phyloP scores from a whole-genome alignment of 352 stramenopile species.

The Phytophthora hybrid region DNA sequence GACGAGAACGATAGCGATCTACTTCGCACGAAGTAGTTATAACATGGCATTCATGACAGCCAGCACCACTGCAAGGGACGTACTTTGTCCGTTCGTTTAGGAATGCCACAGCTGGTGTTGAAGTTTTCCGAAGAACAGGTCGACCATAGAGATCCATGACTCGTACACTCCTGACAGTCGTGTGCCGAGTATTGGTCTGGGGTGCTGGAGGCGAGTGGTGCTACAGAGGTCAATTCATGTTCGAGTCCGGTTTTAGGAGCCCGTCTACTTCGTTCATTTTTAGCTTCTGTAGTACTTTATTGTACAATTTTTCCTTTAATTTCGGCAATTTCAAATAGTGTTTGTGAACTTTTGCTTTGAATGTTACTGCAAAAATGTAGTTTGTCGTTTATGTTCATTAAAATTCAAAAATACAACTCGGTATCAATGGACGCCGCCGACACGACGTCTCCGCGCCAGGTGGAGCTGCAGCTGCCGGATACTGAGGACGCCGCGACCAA shows the following conservation, averaged over 20 bases:
- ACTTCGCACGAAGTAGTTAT: not conserved
- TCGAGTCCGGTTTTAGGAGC: not conserved
- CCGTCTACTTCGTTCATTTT: not conserved
- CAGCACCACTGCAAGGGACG: not conserved
- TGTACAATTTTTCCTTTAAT: no score
- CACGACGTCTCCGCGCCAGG: slow-evolving; percentile 10
- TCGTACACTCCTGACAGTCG: not conserved
- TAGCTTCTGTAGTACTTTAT: not conserved
- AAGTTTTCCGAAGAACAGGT: not conserved
- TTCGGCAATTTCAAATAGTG: no score
- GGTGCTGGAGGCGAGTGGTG: not conserved
- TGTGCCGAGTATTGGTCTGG: not conserved
- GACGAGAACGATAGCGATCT: slow-evolving; percentile 45
- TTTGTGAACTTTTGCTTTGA: no score
- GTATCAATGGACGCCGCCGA: slow-evolving; percentile 1
- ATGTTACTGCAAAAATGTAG: no score
- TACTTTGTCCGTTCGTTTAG: slow-evolving; percentile 49
- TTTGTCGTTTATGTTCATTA: no score
- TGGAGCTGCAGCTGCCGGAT: slow-evolving; percentile 18
- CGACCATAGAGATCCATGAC: not conserved
- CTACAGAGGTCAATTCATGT: not conserved
- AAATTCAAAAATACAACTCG: not conserved
- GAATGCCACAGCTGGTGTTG: not conserved
- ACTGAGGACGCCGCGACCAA: slow-evolving; percentile 18
- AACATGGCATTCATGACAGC: not conserved